Base-by-base conservation (phyloP, 371 early-diverging fungal genomes). In the Hamiltosporidium magnivora region DNA sequence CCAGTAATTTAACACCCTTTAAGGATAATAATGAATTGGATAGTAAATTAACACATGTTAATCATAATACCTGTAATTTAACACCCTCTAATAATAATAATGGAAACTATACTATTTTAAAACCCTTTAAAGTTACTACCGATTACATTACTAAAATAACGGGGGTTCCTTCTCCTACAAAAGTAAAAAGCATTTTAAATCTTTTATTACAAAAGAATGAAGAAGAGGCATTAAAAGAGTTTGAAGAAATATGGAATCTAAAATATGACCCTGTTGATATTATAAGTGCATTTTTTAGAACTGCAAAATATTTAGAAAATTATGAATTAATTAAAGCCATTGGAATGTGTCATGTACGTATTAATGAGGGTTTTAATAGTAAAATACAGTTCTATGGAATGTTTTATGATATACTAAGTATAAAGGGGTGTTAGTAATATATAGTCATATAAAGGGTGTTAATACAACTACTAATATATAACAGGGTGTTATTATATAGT, bases 221-320 rank as follows among this genome's bases (percentile, higher is more conserved):
- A 1, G 73, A 72, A 3, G 36, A 68, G 25, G 72, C 68, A 38
- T 14, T 78, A 4, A 54, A 55, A 40, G 43, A 37, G 44, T 74
- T 75, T 72, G 64, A 78, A 12, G 38, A 52, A 3, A 54, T 78
- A 3, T 78, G 75, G 71, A 55, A 68, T 11, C 54, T 67, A 37
- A 73, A 73, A 63, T 78, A 66, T 58, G 78, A 78, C 53, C 58
- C 69, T 12, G n/a, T 54, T 36, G 78, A 78, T 58, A 41, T 78
- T 37, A 66, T 78, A 25, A 43, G 38, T 56, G 64, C 73, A 6
- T 71, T 78, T 55, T 78, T 75, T 64, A 67, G 63, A 62, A 49
- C 66, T 44, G 70, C 72, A 36, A 78, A 78, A 58, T 66, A 72
- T 12, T 63, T 36, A 37, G 69, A 78, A 4, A 65, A 66, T 66